phyloP scores from a whole-genome alignment of 2,329 filamentous ascomycete species.

The Colletotrichum melonis region DNA sequence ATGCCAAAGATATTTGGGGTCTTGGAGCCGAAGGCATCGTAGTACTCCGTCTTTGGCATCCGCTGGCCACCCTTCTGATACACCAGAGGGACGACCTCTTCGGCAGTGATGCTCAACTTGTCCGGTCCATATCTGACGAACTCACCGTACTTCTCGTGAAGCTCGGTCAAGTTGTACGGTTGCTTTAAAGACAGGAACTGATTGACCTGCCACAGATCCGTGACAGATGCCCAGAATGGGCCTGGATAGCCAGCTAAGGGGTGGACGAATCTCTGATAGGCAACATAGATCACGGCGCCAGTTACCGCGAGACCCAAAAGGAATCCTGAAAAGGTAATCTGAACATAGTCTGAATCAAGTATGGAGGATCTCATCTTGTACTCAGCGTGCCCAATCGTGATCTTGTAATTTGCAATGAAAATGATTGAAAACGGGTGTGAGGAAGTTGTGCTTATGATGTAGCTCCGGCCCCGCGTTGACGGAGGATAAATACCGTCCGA shows the following conservation, averaged over 20 bases:
- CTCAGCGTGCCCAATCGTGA: neutral
- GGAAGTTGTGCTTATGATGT: neutral
- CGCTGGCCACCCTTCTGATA: constrained; percentile 23
- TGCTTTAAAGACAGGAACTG: constrained; percentile 22
- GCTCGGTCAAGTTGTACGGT: constrained; percentile 17
- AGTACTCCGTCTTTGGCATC: constrained; percentile 25
- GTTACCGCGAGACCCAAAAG: neutral
- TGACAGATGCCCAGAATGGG: constrained; percentile 18
- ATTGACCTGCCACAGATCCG: constrained; percentile 22
- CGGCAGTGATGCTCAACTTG: constrained; percentile 26
- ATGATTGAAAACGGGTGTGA: neutral
- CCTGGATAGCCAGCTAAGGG: constrained; percentile 14
- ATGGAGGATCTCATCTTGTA: neutral
- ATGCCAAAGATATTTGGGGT: constrained; percentile 16
- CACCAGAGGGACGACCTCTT: constrained; percentile 21
- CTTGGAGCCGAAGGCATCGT: constrained; percentile 20
- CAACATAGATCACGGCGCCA: neutral
- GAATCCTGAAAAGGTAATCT: neutral
- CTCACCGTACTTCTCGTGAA: constrained; percentile 12
- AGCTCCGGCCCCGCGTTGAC: neutral
- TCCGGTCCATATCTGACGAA: constrained; percentile 22
- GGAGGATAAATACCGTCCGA: neutral
- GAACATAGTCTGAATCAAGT: neutral
- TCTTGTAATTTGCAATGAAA: neutral
- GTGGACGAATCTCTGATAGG: constrained; percentile 20